These are phyloP conservation scores for Beauveria rudraprayagi DNA, from an alignment of 2,329 filamentous ascomycete species.

Conservation along the genomic window DNA sequence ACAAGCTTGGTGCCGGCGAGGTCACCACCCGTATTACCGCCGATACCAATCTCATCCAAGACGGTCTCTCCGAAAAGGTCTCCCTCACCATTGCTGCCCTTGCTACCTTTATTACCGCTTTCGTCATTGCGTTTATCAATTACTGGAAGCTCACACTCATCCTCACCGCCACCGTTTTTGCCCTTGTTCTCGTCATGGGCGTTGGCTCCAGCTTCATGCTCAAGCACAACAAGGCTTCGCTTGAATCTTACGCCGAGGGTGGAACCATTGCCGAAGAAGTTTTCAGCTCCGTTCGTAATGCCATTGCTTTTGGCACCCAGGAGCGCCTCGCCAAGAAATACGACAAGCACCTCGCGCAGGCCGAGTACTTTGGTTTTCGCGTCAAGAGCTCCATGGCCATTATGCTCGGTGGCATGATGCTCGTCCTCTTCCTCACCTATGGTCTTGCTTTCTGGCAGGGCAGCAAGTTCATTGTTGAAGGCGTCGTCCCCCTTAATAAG, in stretches of 20 bases:
- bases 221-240: conserved; percentile 69
- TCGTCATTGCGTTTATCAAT: conserved; percentile 82
- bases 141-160: conserved; percentile 94
- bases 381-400: conserved; percentile 63
- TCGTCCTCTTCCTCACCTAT: conserved; percentile 78
- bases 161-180: conserved; percentile 70
- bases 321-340: conserved; percentile 85
- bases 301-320: conserved; percentile 87
- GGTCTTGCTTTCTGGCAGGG: conserved; percentile 86
- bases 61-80: conserved; percentile 87
- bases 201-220: conserved; percentile 65
- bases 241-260: conserved; percentile 73
- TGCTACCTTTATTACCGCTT: conserved; percentile 79
- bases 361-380: conserved; percentile 68
- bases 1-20: conserved; percentile 86
- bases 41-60: conserved; percentile 88
- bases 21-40: conserved; percentile 91
- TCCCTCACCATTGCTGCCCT: conserved; percentile 67
- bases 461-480: conserved; percentile 61
- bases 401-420: conserved; percentile 81
- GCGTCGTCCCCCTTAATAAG: conserved; percentile 56
- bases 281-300: conserved; percentile 85
- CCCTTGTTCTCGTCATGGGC: conserved; percentile 72
- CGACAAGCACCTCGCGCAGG: conserved; percentile 62
- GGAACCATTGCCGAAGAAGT: conserved; percentile 91